Percentiles rank a stretch among this genome's conserved stretches.
Evolutionary conservation across 805 yeast species (phyloP).

Genomic region (Starmerella bombi): DNA sequence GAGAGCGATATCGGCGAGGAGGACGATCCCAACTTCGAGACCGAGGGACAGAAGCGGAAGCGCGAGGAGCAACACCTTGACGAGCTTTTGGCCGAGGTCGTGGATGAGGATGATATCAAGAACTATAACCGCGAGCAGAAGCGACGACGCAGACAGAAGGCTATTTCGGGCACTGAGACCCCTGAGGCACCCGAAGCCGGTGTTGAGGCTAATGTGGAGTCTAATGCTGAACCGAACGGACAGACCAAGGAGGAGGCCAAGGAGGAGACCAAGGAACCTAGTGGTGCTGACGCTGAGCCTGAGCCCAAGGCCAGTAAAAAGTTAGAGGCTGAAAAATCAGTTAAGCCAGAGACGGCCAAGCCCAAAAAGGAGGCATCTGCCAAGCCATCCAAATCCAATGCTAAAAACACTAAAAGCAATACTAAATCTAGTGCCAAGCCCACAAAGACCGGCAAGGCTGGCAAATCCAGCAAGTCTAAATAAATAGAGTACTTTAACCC

Average conservation of each 20-base stretch:
- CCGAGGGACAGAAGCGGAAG: slow-evolving; percentile 22
- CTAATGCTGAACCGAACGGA: background rate
- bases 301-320: slow-evolving; percentile 11
- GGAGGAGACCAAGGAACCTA: slow-evolving; percentile 2
- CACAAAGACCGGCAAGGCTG: background rate
- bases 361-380: slow-evolving; percentile 10
- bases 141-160: slow-evolving; percentile 13
- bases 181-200: background rate
- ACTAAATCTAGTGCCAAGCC: background rate
- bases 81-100: slow-evolving; percentile 70
- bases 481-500: slow-evolving; percentile 2
- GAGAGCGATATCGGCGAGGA: slow-evolving; percentile 38
- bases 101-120: slow-evolving; percentile 55
- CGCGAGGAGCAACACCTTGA: slow-evolving; percentile 38
- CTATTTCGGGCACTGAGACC: background rate
- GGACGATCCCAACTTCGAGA: slow-evolving; percentile 28
- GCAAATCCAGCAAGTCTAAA: slow-evolving; percentile 1
- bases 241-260: background rate
- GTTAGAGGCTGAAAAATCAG: slow-evolving; percentile 1
- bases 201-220: background rate
- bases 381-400: slow-evolving; percentile 4
- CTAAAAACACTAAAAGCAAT: background rate
- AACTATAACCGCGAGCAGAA: slow-evolving; percentile 46
- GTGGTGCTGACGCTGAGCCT: slow-evolving; percentile 9
- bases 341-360: slow-evolving; percentile 9